Evolutionary conservation across 2,329 filamentous ascomycete species (phyloP), one percentile per base, ranked within the genome.

Genomic region (Exophiala phaeomuriformis): DNA sequence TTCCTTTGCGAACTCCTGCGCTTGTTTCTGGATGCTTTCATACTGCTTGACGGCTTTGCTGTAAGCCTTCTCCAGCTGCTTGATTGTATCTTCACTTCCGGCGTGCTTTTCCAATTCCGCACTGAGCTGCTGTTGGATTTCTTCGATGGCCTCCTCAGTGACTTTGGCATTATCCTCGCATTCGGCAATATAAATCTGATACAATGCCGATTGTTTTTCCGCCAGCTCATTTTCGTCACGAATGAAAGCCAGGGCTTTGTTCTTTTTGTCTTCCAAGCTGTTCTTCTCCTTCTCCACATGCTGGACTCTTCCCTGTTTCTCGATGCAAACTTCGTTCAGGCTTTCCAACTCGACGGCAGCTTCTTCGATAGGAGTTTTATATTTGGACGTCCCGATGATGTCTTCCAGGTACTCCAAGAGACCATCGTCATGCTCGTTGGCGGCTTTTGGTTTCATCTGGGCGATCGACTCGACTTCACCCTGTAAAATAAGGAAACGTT

Each of bases 381-480:
- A 98, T 68, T 95, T 96, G 4, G 93, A 97, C 0, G 93, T 98
- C 58, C 94, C 93, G 64, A 98, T 97, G 57, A 98, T 98, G 65
- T 98, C 93, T 69, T 98, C 93, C 0, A 98, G 81, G 61, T 98
- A 98, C 69, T 98, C 93, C 12, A 98, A 77, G 2, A 98, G 79
- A 8, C 93, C 93, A 65, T 98, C 93, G 57, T 98, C 93, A 66
- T 97, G 91, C 68, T 98, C 93, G 63, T 88, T 91, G 40, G 80
- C 84, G 3, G 94, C 93, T 70, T 98, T 98, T 12, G 94, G 79
- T 71, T 98, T 98, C 93, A 98, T 98, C 71, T 97, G 93, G 4
- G 93, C 91, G 67, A 98, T 98, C 0, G 91, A 96, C 69, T 98
- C 93, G 55, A 98, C 93, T 69, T 98, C 93, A 66, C 93, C 93